Evolutionary conservation across 1,284 basidiomycete species (phyloP), one percentile per base, ranked within the genome.

Genomic region (Pholiota adiposa): DNA sequence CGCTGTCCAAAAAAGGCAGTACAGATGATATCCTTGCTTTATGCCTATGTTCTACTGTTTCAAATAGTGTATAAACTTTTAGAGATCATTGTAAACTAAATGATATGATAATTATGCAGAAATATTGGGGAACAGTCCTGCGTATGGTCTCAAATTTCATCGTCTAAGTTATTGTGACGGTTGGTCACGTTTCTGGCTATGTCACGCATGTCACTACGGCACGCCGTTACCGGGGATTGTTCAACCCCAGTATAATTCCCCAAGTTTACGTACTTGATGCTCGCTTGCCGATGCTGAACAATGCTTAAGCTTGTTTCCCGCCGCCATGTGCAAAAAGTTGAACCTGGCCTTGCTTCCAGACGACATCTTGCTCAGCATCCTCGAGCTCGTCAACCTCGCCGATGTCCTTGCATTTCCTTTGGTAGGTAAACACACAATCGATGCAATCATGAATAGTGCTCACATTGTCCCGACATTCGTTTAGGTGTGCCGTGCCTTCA

Each of bases 321-420:
- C 29, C 5, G 29, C 29, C 29, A 31, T n/a, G n/a, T n/a, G n/a
- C n/a, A n/a, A n/a, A n/a, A n/a, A n/a, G 29, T 14, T 51, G n/a
- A 49, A 48, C 1, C 16, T 63, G 4, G n/a, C 48, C 8, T 25
- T 48, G 19, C 57, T 69, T 31, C 67, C 69, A 4, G 31, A 34
- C 11, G 69, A 69, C 53, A 46, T 70, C 25, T 46, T 69, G 12
- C 54, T 70, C 8, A 56, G 62, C 44, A 56, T 68, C n/a, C 36
- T 67, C 12, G 31, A 54, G 19, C 66, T 64, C 27, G 63, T 61
- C 31, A 59, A 62, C 9, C 62, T 71, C 21, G 51, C 54, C 34
- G 65, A 67, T 50, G 55, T 50, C 23, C 27, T 67, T 23, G 60
- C 66, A 2, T 63, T 70, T 29, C 63, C 63, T 9, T 52, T 64